These are phyloP conservation scores for Yamadazyma insecticola DNA, from an alignment of 805 yeast genomes.

Conservation along the genomic window DNA sequence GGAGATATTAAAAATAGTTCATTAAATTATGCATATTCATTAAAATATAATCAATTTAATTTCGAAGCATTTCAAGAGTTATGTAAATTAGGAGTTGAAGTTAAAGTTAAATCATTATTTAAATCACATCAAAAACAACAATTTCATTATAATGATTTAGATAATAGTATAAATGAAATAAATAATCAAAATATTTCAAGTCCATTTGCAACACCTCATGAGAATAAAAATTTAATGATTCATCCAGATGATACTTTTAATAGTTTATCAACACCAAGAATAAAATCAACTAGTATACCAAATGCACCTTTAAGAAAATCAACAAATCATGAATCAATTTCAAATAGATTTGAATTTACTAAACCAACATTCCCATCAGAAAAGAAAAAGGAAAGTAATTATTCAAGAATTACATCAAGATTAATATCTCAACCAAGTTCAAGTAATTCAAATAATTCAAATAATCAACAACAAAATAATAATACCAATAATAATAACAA, in stretches of 20 bases:
- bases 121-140: neutral
- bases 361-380: too few relatives aligned
- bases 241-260: constrained; percentile 7
- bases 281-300: constrained; percentile 21
- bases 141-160: too few relatives aligned
- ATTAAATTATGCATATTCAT: constrained; percentile 61
- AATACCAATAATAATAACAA: too few relatives aligned
- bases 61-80: constrained; percentile 85
- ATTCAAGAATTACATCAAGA: constrained; percentile 45
- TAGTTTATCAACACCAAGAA: constrained; percentile 24
- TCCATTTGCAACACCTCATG: constrained; percentile 1
- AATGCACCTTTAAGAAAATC: constrained; percentile 37
- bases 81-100: constrained; percentile 64
- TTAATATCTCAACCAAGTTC: constrained; percentile 37
- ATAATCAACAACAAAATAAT: neutral
- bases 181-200: constrained; percentile 1
- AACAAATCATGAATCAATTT: constrained; percentile 3
- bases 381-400: constrained; percentile 30
- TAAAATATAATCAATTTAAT: constrained; percentile 70
- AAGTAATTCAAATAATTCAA: constrained; percentile 3
- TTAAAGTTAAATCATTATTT: constrained; percentile 50
- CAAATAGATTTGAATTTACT: constrained; percentile 22
- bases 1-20: constrained; percentile 66
- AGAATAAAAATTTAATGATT: neutral
- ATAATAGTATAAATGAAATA: too few relatives aligned